A percentile compares a stretch with the other conserved stretches of the same genome.
These are phyloP conservation scores for Berberis thunbergii DNA, from an alignment of 164 flowering plant species.

Conservation along the genomic window DNA sequence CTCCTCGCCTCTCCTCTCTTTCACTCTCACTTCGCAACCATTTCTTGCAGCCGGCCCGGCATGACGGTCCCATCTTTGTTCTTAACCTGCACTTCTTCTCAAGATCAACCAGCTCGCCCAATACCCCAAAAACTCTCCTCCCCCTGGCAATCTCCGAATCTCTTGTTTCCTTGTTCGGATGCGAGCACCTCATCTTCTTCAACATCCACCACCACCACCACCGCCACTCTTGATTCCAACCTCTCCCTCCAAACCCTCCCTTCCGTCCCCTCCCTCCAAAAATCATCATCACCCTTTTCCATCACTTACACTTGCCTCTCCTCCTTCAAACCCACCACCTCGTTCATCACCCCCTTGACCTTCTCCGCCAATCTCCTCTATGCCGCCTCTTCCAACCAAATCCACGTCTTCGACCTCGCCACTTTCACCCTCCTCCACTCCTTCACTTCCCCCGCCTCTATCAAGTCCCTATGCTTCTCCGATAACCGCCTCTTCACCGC, in stretches of 20 bases:
- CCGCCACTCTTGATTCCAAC: conserved; percentile 36
- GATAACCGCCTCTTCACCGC: conserved; percentile 52
- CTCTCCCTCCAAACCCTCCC: conserved; percentile 54
- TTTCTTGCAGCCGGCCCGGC: too few relatives aligned
- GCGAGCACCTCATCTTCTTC: conserved; percentile 15
- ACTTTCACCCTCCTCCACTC: conserved; percentile 27
- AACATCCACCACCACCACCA: conserved; percentile 14
- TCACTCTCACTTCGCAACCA: too few relatives aligned
- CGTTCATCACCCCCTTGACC: conserved; percentile 40
- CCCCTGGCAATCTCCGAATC: too few relatives aligned
- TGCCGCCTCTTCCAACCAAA: conserved; percentile 41
- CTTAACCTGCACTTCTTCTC: not conserved
- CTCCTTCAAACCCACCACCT: conserved; percentile 23
- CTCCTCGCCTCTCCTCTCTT: too few relatives aligned
- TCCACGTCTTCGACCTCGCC: conserved; percentile 50
- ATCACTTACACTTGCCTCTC: conserved; percentile 22
- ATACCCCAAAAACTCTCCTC: not conserved
- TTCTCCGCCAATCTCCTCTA: conserved; percentile 39
- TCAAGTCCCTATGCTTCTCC: conserved; percentile 45
- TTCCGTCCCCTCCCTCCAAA: conserved; percentile 51
- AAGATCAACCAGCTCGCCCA: not conserved
- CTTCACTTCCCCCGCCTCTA: conserved; percentile 33
- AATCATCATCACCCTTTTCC: conserved; percentile 16
- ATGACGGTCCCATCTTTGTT: too few relatives aligned
- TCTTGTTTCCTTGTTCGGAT: conserved; percentile 4